phyloP scores from a whole-genome alignment of 192 early-diverging fungal genomes.

The Umbelopsis sp. region DNA sequence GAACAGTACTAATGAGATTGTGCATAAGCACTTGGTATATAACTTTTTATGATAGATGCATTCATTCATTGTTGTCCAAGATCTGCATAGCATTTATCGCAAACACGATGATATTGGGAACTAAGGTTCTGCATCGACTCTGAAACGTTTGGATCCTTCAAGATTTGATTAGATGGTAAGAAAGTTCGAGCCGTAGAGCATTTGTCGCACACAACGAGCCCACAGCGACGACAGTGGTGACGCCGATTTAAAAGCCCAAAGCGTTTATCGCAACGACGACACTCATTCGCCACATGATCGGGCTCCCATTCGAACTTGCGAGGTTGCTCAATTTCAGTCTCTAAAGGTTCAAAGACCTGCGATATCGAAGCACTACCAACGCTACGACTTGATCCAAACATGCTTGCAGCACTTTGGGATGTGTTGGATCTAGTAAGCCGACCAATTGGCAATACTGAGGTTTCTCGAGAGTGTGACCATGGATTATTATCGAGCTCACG shows the following conservation, averaged over 20 bases:
- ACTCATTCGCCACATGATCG: slow-evolving; percentile 68
- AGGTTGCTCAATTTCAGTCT: not conserved
- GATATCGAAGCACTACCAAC: slow-evolving; percentile 1
- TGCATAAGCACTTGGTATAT: slow-evolving; percentile 13
- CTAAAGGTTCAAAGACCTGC: not conserved
- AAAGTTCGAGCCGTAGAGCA: slow-evolving; percentile 68
- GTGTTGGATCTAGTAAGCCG: slow-evolving; percentile 7
- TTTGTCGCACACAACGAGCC: slow-evolving; percentile 79
- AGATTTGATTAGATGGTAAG: slow-evolving; percentile 50
- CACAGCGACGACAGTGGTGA: slow-evolving; percentile 94
- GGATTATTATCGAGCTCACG: slow-evolving; percentile 36
- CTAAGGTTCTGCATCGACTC: slow-evolving; percentile 27
- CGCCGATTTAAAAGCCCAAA: slow-evolving; percentile 81
- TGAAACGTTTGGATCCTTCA: slow-evolving; percentile 44
- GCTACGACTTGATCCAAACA: not conserved
- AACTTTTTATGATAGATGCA: not conserved
- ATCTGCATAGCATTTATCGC: slow-evolving; percentile 43
- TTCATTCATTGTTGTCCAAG: slow-evolving; percentile 11
- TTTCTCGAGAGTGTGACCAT: slow-evolving; percentile 29
- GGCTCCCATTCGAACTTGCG: slow-evolving; percentile 68
- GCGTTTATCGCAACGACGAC: slow-evolving; percentile 65
- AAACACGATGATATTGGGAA: slow-evolving; percentile 38
- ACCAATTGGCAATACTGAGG: not conserved
- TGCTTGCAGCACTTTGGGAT: slow-evolving; percentile 3
- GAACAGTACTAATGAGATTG: not conserved